These are phyloP conservation scores for Fusarium phyllophilum DNA, from an alignment of 2,329 filamentous ascomycete genomes.

Conservation along the genomic window DNA sequence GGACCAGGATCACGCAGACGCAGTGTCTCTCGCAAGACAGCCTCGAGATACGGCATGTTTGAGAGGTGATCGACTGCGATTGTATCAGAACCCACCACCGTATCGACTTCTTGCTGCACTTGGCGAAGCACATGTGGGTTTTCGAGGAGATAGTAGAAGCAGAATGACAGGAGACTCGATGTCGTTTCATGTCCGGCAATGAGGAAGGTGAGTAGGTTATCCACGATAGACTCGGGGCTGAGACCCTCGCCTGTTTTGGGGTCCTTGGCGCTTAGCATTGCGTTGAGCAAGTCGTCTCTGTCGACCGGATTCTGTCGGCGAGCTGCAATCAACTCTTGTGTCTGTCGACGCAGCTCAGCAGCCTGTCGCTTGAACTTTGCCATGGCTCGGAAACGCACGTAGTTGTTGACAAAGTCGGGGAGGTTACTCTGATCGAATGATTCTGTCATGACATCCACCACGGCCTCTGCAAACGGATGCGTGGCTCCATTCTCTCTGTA, in stretches of 20 bases:
- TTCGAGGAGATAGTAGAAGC: constrained; percentile 72
- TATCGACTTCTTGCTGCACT: constrained; percentile 74
- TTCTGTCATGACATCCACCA: neutral
- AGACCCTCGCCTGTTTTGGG: constrained; percentile 72
- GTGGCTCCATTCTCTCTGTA: neutral
- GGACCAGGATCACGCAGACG: constrained; percentile 48
- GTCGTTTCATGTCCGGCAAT: constrained; percentile 79
- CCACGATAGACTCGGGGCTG: constrained; percentile 68
- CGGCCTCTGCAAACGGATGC: neutral
- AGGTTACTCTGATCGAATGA: neutral
- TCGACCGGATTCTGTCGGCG: neutral
- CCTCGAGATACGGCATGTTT: constrained; percentile 72
- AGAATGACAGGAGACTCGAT: constrained; percentile 72
- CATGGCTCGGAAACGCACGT: neutral
- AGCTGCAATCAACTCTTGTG: neutral
- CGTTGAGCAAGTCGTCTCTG: neutral
- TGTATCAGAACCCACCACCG: constrained; percentile 66
- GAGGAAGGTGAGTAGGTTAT: constrained; percentile 78
- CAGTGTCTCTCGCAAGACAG: constrained; percentile 69
- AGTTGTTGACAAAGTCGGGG: neutral
- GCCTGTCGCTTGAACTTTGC: neutral
- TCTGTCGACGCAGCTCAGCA: neutral
- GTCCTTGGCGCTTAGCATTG: constrained; percentile 52
- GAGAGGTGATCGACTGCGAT: constrained; percentile 69
- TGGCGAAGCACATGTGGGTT: constrained; percentile 67